These are phyloP conservation scores for Pyrenochaeta sp. DNA, from an alignment of 2,329 filamentous ascomycete genomes.

Conservation along the genomic window DNA sequence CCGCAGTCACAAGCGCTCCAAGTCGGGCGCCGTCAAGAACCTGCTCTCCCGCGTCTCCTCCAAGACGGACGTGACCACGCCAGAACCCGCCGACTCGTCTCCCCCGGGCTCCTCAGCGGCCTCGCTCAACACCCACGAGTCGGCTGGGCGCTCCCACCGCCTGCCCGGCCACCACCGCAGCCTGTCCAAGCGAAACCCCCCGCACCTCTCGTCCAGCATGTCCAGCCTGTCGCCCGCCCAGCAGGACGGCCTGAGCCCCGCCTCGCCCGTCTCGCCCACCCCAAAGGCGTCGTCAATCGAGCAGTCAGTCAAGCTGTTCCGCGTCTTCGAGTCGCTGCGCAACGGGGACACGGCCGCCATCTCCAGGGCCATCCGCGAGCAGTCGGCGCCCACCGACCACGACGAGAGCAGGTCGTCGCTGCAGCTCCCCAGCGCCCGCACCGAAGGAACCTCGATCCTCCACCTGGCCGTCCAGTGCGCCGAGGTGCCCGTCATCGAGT, in stretches of 20 bases:
- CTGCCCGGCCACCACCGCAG: slow-evolving; percentile 34
- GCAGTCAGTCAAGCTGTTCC: slow-evolving; percentile 92
- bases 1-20: slow-evolving; percentile 54
- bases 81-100: slow-evolving; percentile 20
- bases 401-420: slow-evolving; percentile 62
- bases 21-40: slow-evolving; percentile 49
- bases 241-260: slow-evolving; percentile 26
- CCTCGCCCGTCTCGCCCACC: slow-evolving; percentile 37
- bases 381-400: slow-evolving; percentile 56
- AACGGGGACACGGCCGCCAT: slow-evolving; percentile 92
- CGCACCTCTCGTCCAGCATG: slow-evolving; percentile 43
- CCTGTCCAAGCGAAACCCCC: slow-evolving; percentile 37
- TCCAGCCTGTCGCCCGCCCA: slow-evolving; percentile 21
- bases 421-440: slow-evolving; percentile 49
- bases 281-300: slow-evolving; percentile 69
- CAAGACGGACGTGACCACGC: slow-evolving; percentile 39
- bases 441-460: slow-evolving; percentile 88
- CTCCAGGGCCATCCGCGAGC: slow-evolving; percentile 81
- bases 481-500: slow-evolving; percentile 90
- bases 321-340: slow-evolving; percentile 89
- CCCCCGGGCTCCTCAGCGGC: slow-evolving; percentile 25
- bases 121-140: slow-evolving; percentile 37
- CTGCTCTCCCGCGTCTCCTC: slow-evolving; percentile 47
- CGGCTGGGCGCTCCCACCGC: slow-evolving; percentile 32
- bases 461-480: slow-evolving; percentile 96